phyloP scores from a whole-genome alignment of 441 rosid genomes.

The Croton laevigatus region DNA sequence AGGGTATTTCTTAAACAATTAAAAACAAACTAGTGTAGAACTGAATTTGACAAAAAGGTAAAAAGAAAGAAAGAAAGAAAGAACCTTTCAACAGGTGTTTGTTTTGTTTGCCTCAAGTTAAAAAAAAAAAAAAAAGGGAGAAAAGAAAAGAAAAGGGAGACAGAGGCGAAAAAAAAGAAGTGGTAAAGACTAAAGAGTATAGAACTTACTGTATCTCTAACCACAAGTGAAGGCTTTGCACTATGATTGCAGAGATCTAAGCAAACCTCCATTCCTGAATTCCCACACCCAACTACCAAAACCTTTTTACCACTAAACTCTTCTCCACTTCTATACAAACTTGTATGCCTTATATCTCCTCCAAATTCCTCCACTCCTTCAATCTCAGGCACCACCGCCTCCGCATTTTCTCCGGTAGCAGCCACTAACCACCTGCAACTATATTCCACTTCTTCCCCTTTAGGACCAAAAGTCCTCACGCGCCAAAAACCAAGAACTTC shows the following conservation, averaged over 20 bases:
- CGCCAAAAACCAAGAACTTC: conserved; percentile 48
- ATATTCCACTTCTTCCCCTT: conserved; percentile 44
- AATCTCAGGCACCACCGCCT: conserved; percentile 59
- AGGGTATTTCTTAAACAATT: too few relatives aligned
- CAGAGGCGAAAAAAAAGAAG: too few relatives aligned
- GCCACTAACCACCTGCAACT: conserved; percentile 63
- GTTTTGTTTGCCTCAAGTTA: too few relatives aligned
- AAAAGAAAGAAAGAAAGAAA: background rate
- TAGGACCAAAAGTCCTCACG: conserved; percentile 46
- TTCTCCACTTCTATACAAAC: conserved; percentile 59
- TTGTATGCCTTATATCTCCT: conserved; percentile 65
- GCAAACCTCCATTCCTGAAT: conserved; percentile 92
- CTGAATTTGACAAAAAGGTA: conserved; percentile 1
- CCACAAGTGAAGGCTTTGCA: conserved; percentile 67
- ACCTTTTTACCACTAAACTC: conserved; percentile 49
- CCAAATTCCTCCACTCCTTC: conserved; percentile 54
- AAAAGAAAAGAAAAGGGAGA: background rate
- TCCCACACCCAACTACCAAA: conserved; percentile 87
- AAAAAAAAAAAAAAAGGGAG: background rate
- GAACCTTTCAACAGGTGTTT: conserved; percentile 16
- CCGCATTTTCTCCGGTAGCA: conserved; percentile 93
- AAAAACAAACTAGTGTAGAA: background rate
- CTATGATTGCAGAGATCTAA: conserved; percentile 76
- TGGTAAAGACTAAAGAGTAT: background rate
- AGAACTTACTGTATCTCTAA: conserved; percentile 65